Conservation (phyloP, 352 stramenopile species). For the Globisporangium ultimum region DNA sequence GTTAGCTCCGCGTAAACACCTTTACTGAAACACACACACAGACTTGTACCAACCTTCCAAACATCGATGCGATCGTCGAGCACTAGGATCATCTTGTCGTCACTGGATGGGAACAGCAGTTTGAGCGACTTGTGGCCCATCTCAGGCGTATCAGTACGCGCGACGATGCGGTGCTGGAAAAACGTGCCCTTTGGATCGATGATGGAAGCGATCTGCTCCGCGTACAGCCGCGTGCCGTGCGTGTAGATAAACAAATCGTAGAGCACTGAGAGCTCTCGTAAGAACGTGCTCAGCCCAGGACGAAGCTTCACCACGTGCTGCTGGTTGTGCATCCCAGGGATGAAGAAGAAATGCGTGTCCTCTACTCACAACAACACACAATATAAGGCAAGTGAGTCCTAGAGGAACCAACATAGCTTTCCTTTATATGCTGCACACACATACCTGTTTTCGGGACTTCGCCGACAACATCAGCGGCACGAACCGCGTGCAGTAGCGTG, state of each 20-base stretch:
- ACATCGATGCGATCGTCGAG: conserved; percentile 84
- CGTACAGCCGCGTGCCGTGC: conserved; percentile 92
- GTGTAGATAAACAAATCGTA: conserved; percentile 97
- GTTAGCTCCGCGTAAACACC: not conserved
- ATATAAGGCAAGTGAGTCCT: not conserved
- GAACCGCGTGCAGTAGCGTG: conserved; percentile 94
- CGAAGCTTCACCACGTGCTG: conserved; percentile 93
- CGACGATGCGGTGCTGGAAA: conserved; percentile 87
- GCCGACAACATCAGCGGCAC: conserved; percentile 60
- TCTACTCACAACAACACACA: conserved; percentile 28
- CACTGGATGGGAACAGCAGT: conserved; percentile 79
- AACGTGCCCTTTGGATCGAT: conserved; percentile 82
- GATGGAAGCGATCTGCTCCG: conserved; percentile 92
- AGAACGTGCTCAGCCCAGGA: conserved; percentile 86
- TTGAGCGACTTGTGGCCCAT: conserved; percentile 88
- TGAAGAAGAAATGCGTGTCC: conserved; percentile 77
- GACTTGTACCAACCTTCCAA: conserved; percentile 50
- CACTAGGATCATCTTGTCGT: conserved; percentile 87
- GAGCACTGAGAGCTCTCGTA: conserved; percentile 68
- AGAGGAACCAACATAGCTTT: too few relatives aligned
- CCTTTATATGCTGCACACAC: not conserved
- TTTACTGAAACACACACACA: not conserved
- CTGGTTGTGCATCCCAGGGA: conserved; percentile 59
- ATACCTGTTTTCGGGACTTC: conserved; percentile 55
- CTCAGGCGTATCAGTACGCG: conserved; percentile 81